These are phyloP conservation scores for Pulveroboletus sp. DNA, from an alignment of 768 basidiomycete genomes.

Conservation along the genomic window DNA sequence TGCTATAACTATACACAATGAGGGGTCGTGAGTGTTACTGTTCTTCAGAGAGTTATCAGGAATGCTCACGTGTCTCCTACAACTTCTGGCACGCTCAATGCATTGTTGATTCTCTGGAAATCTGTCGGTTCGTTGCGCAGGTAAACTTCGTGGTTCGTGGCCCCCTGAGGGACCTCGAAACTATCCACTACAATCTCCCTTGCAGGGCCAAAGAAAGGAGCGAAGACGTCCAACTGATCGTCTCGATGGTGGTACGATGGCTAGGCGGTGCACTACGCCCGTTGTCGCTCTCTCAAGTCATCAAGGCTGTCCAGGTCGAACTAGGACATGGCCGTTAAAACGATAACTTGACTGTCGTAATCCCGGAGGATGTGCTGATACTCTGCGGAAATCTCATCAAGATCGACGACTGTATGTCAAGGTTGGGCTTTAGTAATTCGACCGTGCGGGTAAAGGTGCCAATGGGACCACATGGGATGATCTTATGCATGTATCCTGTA, in stretches of 20 bases:
- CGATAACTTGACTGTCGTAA: slow-evolving; percentile 24
- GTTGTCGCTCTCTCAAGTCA: too few relatives aligned
- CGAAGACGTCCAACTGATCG: slow-evolving; percentile 21
- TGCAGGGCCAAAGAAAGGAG: slow-evolving; percentile 19
- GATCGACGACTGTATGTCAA: slow-evolving; percentile 20
- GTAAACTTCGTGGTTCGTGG: slow-evolving; percentile 18
- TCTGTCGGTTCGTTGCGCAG: slow-evolving; percentile 23
- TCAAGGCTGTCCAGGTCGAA: slow-evolving; percentile 28
- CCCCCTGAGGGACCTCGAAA: slow-evolving; percentile 19
- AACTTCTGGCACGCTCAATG: slow-evolving; percentile 30
- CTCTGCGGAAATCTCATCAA: slow-evolving; percentile 26
- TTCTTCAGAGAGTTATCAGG: not conserved
- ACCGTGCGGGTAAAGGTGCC: slow-evolving; percentile 18
- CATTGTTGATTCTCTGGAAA: slow-evolving; percentile 22
- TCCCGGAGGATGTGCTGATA: slow-evolving; percentile 21
- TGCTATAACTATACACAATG: slow-evolving; percentile 1
- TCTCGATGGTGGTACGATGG: slow-evolving; percentile 23
- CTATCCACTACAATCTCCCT: slow-evolving; percentile 20
- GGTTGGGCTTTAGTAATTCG: slow-evolving; percentile 20
- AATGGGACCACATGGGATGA: not conserved
- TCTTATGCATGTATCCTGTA: slow-evolving; percentile 5
- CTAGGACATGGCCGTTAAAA: slow-evolving; percentile 20
- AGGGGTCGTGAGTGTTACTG: slow-evolving; percentile 20
- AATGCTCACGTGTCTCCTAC: not conserved
- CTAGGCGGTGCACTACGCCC: slow-evolving; percentile 25